Evolutionary conservation across 1,139 yeast species (phyloP), one percentile per base, ranked within the genome.

Genomic region (Yamadazyma triangularis): DNA sequence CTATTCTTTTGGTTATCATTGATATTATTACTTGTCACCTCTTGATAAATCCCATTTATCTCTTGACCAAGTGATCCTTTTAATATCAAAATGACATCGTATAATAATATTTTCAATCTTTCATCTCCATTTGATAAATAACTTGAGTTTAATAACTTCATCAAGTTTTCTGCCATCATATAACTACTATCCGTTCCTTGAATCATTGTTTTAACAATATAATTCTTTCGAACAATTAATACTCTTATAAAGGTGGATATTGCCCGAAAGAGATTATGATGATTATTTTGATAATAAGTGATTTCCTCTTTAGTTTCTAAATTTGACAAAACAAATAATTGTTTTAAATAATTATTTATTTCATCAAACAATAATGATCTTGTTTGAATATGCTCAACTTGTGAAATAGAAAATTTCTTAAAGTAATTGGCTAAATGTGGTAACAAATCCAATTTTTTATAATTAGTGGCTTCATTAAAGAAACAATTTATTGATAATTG

Each of bases 21-120:
- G 20, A 18, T 18, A 18, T 18, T 18, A 18, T 18, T 18, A n/a
- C n/a, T n/a, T n/a, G n/a, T n/a, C n/a, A n/a, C n/a, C 16, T 26
- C 24, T 3, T 28, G 32, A 5, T 15, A 13, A 13, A 11, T 22
- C n/a, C 31, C 13, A n/a, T n/a, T n/a, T n/a, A n/a, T n/a, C 24
- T 42, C 48, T 19, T 39, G 57, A 2, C 61, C 52, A 8, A 64
- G 40, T 2, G 64, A 48, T 2, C 55, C 53, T 46, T 78, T 79
- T 45, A 80, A 58, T 3, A 84, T 70, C 3, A 78, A 56, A 24
- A 81, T 53, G 27, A 81, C 62, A 48, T 83, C 91, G 44, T 79
- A 79, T 2, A 81, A 56, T 39, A 81, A 56, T 32, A 81, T 73
- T 43, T 72, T 73, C 37, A 81, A 50, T 40, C 73, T 73, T 29